phyloP scores from a whole-genome alignment of 164 flowering plant species.

The Echeveria elegans region DNA sequence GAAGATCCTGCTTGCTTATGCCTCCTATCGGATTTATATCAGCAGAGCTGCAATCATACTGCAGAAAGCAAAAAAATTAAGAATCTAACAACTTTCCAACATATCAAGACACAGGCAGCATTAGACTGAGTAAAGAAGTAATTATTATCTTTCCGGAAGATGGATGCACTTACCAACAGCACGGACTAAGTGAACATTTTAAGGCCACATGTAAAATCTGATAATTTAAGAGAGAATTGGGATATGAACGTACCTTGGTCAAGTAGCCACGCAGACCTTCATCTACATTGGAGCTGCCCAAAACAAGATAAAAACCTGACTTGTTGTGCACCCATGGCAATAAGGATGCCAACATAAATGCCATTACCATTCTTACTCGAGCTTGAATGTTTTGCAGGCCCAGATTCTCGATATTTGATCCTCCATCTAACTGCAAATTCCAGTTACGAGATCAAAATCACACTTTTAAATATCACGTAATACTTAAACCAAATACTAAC shows the following conservation, averaged over 20 bases:
- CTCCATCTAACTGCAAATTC: conserved; percentile 77
- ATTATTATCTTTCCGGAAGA: no score
- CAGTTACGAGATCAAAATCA: not conserved
- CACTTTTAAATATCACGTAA: not conserved
- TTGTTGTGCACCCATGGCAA: conserved; percentile 96
- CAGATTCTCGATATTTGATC: conserved; percentile 77
- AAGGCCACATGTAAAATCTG: not conserved
- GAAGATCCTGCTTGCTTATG: conserved; percentile 87
- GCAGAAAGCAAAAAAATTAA: conserved; percentile 11
- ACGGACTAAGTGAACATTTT: not conserved
- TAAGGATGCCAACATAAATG: conserved; percentile 93
- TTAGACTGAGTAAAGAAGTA: not conserved
- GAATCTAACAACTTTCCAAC: not conserved
- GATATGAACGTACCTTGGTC: conserved; percentile 54
- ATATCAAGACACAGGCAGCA: not conserved
- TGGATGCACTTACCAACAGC: not conserved
- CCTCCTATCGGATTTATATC: conserved; percentile 99
- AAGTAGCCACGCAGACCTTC: conserved; percentile 95
- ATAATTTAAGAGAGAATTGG: not conserved
- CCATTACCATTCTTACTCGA: conserved; percentile 86
- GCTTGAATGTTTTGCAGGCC: conserved; percentile 97
- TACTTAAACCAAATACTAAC: not conserved
- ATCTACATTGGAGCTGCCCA: conserved; percentile 97
- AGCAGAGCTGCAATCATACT: conserved; percentile 99
- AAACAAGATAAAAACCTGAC: conserved; percentile 84